A percentile compares a stretch with the other conserved stretches of the same genome.
Conservation (phyloP, 2,329 filamentous ascomycete genomes). For the Ceratocystis smalleyi region DNA sequence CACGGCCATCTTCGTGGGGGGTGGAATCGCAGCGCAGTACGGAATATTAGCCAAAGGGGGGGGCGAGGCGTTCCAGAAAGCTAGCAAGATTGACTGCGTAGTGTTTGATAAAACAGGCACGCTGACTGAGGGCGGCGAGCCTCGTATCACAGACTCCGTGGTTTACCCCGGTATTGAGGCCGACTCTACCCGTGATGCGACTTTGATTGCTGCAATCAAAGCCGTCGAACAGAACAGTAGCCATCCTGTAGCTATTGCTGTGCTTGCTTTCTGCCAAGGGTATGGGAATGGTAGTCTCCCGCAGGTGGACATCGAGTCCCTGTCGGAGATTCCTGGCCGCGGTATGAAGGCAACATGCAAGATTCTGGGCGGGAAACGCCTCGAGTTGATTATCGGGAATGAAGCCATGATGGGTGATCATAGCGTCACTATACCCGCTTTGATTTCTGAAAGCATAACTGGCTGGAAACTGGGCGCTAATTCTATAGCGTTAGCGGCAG, state of each 20-base stretch:
- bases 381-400: conserved; percentile 53
- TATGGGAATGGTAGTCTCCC: conserved; percentile 19
- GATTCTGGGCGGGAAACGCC: conserved; percentile 13
- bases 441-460: conserved; percentile 28
- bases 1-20: conserved; percentile 71
- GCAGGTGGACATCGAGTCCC: conserved; percentile 24
- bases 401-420: conserved; percentile 49
- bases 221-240: conserved; percentile 55
- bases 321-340: conserved; percentile 56
- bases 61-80: conserved; percentile 74
- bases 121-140: conserved; percentile 57
- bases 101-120: conserved; percentile 87
- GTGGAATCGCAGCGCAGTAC: conserved; percentile 61
- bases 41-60: conserved; percentile 74
- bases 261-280: conserved; percentile 44
- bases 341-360: conserved; percentile 43
- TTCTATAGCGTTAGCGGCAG: conserved; percentile 45
- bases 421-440: conserved; percentile 26
- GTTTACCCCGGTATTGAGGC: conserved; percentile 25
- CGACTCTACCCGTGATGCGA: conserved; percentile 10
- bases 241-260: conserved; percentile 58
- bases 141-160: conserved; percentile 45
- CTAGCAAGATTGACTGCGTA: conserved; percentile 59
- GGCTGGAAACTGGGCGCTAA: conserved; percentile 48
- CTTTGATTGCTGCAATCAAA: conserved; percentile 39